Evolutionary conservation across 192 early-diverging fungal species (phyloP), one percentile per base, ranked within the genome.

Genomic region (Phlyctochytrium arcticum): DNA sequence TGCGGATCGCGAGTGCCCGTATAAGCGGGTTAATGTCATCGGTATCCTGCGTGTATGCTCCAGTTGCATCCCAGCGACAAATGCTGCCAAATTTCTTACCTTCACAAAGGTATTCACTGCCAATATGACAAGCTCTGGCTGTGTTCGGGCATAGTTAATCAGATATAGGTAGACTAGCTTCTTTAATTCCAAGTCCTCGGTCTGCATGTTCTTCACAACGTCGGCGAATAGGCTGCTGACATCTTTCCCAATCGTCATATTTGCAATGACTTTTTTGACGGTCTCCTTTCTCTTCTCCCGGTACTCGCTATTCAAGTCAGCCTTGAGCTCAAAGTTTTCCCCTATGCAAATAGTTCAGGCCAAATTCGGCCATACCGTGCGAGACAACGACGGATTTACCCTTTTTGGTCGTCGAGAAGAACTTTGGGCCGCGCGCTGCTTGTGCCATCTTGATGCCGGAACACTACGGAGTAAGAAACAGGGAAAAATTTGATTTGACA

Each of bases 221-320:
- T 99, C 95, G 0, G 95, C 90, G 56, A 99, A 99, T 24, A 99
- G 80, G 1, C 87, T 85, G 59, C 87, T 89, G 60, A 99, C 96
- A 72, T 99, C 96, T 68, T 99, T 99, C 61, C 96, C 96, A 32
- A 99, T 92, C 7, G 96, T 99, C 96, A 99, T 99, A 76, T 99
- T 99, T 42, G 96, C 96, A 72, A 99, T 98, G 46, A 99, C 96
- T 72, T 94, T 91, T 65, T 96, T 95, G 32, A 99, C 95, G 0
- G 94, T 92, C 79, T 99, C 96, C 72, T 97, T 98, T 53, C 96
- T 84, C 48, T 88, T 79, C 60, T 98, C 92, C 59, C 87, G 89
- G 79, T 98, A 98, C 79, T 99, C 96, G 76, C 88, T 90, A 77
- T 99, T 99, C 46, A 99, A 80, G 61, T 98, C 96, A 6, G 90